Conservation (phyloP, 2,329 filamentous ascomycete genomes). For the Fusarium metavorans region DNA sequence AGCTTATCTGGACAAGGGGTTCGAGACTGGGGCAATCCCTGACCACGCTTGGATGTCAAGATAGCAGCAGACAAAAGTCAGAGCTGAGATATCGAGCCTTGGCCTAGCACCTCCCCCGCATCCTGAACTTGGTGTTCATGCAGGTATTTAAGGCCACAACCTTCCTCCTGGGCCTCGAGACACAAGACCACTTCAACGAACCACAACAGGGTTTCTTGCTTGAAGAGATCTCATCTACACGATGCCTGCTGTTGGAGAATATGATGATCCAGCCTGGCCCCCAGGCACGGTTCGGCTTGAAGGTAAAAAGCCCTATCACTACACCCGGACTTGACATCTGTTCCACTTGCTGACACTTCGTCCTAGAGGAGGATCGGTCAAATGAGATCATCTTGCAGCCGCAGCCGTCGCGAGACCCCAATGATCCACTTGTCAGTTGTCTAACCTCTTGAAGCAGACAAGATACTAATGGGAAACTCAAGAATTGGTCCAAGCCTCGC, state of each 20-base stretch:
- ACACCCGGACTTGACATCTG: not conserved
- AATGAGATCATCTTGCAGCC: constrained; percentile 15
- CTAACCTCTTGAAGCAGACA: not conserved
- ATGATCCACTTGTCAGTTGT: constrained; percentile 14
- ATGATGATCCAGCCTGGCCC: not conserved
- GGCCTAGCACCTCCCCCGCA: not conserved
- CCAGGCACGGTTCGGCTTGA: not conserved
- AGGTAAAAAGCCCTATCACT: not conserved
- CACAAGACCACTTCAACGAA: not conserved
- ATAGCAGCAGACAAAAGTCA: not conserved
- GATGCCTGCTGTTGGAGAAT: not conserved
- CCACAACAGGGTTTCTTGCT: not conserved
- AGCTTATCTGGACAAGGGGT: not conserved
- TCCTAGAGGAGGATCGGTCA: not conserved
- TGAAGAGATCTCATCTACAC: not conserved
- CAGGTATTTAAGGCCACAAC: not conserved
- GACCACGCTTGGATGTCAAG: not conserved
- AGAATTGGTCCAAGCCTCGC: constrained; percentile 16
- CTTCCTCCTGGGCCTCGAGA: not conserved
- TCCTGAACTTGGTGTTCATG: not conserved
- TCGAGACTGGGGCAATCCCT: not conserved
- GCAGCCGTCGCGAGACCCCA: constrained; percentile 8
- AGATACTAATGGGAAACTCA: not conserved
- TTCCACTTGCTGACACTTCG: not conserved
- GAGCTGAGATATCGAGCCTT: not conserved